These are phyloP conservation scores for Puccinia novopanici DNA, from an alignment of 1,284 basidiomycete genomes.

Conservation along the genomic window DNA sequence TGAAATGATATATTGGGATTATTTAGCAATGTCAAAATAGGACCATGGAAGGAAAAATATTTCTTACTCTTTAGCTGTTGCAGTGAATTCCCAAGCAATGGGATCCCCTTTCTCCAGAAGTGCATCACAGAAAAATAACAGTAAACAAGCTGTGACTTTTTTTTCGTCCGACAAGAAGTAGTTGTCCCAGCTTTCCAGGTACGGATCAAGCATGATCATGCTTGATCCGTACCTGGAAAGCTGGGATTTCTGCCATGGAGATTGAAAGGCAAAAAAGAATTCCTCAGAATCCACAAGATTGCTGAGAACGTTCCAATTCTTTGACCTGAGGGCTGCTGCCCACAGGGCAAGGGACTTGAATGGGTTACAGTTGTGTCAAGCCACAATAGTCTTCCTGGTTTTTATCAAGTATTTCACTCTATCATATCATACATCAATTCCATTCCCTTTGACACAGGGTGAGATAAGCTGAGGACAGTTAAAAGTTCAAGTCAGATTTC, in stretches of 20 bases:
- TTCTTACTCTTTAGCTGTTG: background rate
- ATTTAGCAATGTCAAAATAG: too few species aligned
- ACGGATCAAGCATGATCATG: background rate
- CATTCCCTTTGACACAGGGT: too few species aligned
- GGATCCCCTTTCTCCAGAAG: background rate
- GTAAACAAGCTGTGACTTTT: background rate
- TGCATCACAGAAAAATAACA: background rate
- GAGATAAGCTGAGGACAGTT: too few species aligned
- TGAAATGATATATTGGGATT: too few species aligned
- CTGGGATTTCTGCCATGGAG: background rate
- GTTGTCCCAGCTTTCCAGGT: background rate
- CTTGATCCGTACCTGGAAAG: background rate
- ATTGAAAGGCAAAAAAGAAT: background rate
- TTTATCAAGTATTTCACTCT: too few species aligned
- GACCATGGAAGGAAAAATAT: too few species aligned
- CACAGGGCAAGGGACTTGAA: background rate
- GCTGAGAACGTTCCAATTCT: too few species aligned
- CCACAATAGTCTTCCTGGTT: too few species aligned
- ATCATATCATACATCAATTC: too few species aligned
- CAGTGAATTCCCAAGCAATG: background rate
- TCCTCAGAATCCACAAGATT: too few species aligned
- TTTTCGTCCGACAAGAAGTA: background rate
- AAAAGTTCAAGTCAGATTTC: too few species aligned
- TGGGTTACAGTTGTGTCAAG: too few species aligned
- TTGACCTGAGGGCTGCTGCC: background rate